phyloP scores from a whole-genome alignment of 2,329 filamentous ascomycete species.

The Calonectria montana region DNA sequence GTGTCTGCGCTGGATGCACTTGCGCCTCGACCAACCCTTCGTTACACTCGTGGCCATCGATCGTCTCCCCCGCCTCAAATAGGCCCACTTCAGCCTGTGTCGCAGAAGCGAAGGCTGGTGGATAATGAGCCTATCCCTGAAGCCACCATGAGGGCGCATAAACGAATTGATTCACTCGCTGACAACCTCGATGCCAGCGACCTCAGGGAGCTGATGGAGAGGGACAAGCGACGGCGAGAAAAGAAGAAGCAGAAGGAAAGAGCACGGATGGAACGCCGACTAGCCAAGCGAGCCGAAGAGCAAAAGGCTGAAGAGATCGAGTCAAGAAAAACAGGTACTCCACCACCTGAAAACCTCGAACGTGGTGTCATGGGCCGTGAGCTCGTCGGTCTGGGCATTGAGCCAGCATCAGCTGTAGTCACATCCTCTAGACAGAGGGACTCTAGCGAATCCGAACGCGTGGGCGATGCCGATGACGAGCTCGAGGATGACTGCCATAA shows the following conservation, averaged over 20 bases:
- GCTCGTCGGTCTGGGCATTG: slow-evolving; percentile 65
- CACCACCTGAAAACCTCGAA: slow-evolving; percentile 67
- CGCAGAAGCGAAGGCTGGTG: slow-evolving; percentile 63
- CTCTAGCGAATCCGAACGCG: slow-evolving; percentile 37
- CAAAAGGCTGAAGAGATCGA: slow-evolving; percentile 69
- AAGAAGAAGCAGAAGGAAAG: slow-evolving; percentile 77
- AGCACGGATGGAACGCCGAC: slow-evolving; percentile 72
- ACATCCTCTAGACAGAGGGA: slow-evolving; percentile 65
- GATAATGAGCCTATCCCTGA: slow-evolving; percentile 68
- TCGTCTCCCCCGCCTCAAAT: slow-evolving; percentile 60
- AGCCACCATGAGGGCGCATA: slow-evolving; percentile 69
- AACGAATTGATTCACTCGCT: slow-evolving; percentile 77
- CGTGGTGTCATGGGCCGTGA: slow-evolving; percentile 71
- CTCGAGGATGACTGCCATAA: slow-evolving; percentile 27
- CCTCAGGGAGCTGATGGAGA: slow-evolving; percentile 88
- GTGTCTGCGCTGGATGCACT: slow-evolving; percentile 85
- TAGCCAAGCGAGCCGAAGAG: slow-evolving; percentile 75
- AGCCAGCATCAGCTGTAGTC: slow-evolving; percentile 64
- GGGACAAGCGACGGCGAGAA: slow-evolving; percentile 84
- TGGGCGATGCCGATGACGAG: slow-evolving; percentile 37
- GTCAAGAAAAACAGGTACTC: slow-evolving; percentile 61
- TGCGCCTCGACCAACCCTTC: slow-evolving; percentile 85
- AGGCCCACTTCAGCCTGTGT: slow-evolving; percentile 60
- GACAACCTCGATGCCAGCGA: slow-evolving; percentile 88
- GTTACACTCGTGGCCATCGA: slow-evolving; percentile 75